These are phyloP conservation scores for Corylus heterophylla DNA, from an alignment of 306 rosid genomes.

Conservation along the genomic window DNA sequence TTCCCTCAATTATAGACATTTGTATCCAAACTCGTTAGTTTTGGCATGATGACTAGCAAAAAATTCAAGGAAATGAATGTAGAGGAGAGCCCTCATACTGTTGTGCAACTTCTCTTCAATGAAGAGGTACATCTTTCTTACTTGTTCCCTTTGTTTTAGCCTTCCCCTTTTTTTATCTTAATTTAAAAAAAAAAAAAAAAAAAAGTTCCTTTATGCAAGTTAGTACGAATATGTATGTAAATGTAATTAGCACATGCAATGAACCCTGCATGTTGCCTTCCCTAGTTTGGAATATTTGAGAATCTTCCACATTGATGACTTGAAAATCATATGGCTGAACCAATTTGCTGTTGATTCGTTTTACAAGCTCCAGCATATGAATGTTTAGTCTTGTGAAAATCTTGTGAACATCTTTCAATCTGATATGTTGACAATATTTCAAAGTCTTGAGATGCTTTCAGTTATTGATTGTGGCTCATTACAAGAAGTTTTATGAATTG, in stretches of 20 bases:
- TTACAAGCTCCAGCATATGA: background rate
- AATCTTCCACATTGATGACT: background rate
- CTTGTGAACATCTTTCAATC: conserved; percentile 17
- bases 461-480: background rate
- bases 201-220: background rate
- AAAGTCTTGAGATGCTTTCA: background rate
- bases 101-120: background rate
- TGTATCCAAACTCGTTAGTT: background rate
- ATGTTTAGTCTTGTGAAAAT: conserved; percentile 11
- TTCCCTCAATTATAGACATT: background rate
- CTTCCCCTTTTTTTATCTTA: background rate
- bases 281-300: conserved; percentile 18
- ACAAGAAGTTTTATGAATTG: background rate
- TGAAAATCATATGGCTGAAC: conserved; percentile 15
- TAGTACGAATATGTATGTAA: background rate
- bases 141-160: background rate
- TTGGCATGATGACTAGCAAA: background rate
- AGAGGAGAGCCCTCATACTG: background rate
- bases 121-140: background rate
- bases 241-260: background rate
- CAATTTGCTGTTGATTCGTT: conserved; percentile 8
- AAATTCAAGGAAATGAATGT: background rate
- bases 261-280: background rate
- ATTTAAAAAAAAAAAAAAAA: background rate
- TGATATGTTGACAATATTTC: background rate